phyloP scores from a whole-genome alignment of 257 asterid species.

The Fraxinus cuspidata region DNA sequence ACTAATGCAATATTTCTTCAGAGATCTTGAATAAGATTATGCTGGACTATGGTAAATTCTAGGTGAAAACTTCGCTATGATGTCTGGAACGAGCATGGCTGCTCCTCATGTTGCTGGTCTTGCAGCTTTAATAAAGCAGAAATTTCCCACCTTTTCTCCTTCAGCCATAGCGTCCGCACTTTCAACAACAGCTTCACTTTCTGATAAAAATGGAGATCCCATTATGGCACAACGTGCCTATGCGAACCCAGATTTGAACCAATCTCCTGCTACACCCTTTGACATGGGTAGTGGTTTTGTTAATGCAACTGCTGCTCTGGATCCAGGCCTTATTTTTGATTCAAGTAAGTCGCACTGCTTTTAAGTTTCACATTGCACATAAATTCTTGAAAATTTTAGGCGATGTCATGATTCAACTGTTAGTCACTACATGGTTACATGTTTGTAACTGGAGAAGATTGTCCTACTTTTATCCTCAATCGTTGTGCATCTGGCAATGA shows the following conservation, averaged over 20 bases:
- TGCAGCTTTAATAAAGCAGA: constrained; percentile 61
- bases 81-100: constrained; percentile 99
- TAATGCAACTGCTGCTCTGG: constrained; percentile 89
- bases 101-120: no score
- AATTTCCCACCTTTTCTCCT: constrained; percentile 67
- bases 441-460: neutral
- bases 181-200: constrained; percentile 82
- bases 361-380: neutral
- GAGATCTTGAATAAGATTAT: neutral
- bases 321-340: constrained; percentile 90
- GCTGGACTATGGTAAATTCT: constrained; percentile 9
- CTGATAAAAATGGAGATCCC: constrained; percentile 68
- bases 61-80: constrained; percentile 95
- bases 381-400: neutral
- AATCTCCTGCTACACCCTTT: constrained; percentile 95
- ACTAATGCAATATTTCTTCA: neutral
- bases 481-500: no score
- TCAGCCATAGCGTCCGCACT: constrained; percentile 70
- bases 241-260: constrained; percentile 81
- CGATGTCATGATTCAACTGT: neutral
- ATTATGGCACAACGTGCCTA: constrained; percentile 93
- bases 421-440: neutral
- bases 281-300: constrained; percentile 98
- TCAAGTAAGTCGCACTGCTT: constrained; percentile 51
- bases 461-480: no score